Conservation (phyloP, 352 stramenopile genomes). For the Pythium aphanidermatum region DNA sequence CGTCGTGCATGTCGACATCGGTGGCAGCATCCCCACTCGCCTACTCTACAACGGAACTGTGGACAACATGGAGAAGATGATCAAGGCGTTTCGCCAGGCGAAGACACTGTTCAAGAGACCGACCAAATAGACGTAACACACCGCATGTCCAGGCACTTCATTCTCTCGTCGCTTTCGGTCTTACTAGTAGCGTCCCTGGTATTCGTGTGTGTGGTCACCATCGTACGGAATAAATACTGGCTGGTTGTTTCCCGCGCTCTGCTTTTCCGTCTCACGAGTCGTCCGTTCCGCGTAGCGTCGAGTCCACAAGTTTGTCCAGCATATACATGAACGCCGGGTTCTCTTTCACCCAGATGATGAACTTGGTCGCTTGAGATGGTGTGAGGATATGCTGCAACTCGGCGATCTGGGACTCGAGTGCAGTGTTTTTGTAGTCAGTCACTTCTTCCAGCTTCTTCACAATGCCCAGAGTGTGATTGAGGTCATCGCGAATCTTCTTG, state of each 20-base stretch:
- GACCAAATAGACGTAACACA: constrained; percentile 2
- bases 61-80: constrained; percentile 58
- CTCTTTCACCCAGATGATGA: constrained; percentile 86
- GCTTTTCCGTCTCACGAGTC: neutral
- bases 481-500: constrained; percentile 52
- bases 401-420: constrained; percentile 61
- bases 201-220: neutral
- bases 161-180: neutral
- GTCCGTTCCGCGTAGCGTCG: constrained; percentile 30
- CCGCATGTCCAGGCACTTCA: too few species aligned
- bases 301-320: constrained; percentile 76
- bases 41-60: constrained; percentile 52
- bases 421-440: constrained; percentile 73
- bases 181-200: neutral
- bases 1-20: constrained; percentile 48
- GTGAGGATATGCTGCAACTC: constrained; percentile 71
- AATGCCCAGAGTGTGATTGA: constrained; percentile 68
- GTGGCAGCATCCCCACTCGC: constrained; percentile 35
- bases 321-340: constrained; percentile 86
- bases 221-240: constrained; percentile 10
- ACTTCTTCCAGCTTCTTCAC: constrained; percentile 63
- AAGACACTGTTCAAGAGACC: constrained; percentile 26
- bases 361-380: constrained; percentile 70
- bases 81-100: constrained; percentile 40
- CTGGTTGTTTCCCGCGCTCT: neutral